Evolutionary conservation across 73 alveolate genomes (phyloP).

Genomic region (Symbiodinium natans): DNA sequence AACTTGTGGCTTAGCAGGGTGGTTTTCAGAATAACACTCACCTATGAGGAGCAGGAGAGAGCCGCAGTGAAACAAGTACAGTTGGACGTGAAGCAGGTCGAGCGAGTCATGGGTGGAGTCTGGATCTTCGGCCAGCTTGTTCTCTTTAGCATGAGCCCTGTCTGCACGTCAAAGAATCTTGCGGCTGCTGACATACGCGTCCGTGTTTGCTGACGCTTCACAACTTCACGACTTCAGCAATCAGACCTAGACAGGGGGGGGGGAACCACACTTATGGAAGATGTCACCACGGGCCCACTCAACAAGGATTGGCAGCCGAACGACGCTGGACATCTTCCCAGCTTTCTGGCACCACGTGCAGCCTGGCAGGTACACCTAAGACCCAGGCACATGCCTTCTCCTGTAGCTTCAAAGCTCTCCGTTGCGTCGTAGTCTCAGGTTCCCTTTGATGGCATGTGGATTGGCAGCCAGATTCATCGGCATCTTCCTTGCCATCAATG

Average conservation of each 20-base stretch:
- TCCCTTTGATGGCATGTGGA: constrained; percentile 86
- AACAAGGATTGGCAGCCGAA: constrained; percentile 79
- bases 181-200: not conserved
- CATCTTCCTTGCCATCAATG: constrained; percentile 81
- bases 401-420: not conserved
- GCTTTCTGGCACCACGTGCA: constrained; percentile 79
- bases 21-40: too few species aligned
- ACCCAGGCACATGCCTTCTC: not conserved
- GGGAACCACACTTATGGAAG: too few species aligned
- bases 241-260: too few species aligned
- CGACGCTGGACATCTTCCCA: constrained; percentile 79
- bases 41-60: too few species aligned
- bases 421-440: not conserved
- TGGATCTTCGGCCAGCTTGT: constrained; percentile 90
- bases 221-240: too few species aligned
- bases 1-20: too few species aligned
- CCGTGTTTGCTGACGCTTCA: too few species aligned
- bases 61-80: too few species aligned
- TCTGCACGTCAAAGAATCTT: not conserved
- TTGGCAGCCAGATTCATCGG: constrained; percentile 45
- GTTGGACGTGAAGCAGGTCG: constrained; percentile 1
- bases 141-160: constrained; percentile 67
- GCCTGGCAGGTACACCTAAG: not conserved
- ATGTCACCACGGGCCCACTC: too few species aligned
- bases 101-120: constrained; percentile 86